Percentiles rank a stretch among this genome's conserved stretches.
Conservation (phyloP, 2,329 filamentous ascomycete genomes). For the Zymoseptoria crescenta region DNA sequence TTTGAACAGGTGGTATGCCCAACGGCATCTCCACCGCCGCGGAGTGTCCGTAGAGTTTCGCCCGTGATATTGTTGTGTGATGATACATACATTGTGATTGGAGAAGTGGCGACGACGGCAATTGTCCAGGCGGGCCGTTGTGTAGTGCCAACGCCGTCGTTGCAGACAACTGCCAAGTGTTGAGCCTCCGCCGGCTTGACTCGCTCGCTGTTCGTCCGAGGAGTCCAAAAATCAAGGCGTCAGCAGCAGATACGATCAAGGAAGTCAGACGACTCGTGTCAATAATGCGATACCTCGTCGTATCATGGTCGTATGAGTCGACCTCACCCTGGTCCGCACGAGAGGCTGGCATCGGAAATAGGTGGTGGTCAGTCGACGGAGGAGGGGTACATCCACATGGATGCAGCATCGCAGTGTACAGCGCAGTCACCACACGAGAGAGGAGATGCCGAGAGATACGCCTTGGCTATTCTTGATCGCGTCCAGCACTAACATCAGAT, state of each 20-base stretch:
- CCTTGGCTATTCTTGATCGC: not conserved
- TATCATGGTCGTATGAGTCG: not conserved
- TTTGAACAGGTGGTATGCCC: not conserved
- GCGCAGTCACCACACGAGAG: not conserved
- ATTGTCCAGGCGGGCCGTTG: not conserved
- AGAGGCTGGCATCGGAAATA: not conserved
- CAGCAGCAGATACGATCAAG: not conserved
- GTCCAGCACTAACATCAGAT: not conserved
- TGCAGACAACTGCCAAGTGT: not conserved
- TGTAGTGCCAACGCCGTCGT: not conserved
- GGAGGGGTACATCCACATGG: not conserved
- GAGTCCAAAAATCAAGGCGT: not conserved
- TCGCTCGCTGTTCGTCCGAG: not conserved
- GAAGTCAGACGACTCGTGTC: not conserved
- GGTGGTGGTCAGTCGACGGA: not conserved
- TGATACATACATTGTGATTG: no score
- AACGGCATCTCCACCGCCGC: not conserved
- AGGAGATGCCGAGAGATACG: not conserved
- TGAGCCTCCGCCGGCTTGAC: not conserved
- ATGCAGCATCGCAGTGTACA: not conserved
- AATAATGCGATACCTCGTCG: not conserved
- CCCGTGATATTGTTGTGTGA: no score
- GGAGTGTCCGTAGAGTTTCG: not conserved
- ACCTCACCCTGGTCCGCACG: not conserved
- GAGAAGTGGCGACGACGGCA: not conserved